These are phyloP conservation scores for Pseudogymnoascus sp. DNA, from an alignment of 2,329 filamentous ascomycete genomes.

Conservation along the genomic window DNA sequence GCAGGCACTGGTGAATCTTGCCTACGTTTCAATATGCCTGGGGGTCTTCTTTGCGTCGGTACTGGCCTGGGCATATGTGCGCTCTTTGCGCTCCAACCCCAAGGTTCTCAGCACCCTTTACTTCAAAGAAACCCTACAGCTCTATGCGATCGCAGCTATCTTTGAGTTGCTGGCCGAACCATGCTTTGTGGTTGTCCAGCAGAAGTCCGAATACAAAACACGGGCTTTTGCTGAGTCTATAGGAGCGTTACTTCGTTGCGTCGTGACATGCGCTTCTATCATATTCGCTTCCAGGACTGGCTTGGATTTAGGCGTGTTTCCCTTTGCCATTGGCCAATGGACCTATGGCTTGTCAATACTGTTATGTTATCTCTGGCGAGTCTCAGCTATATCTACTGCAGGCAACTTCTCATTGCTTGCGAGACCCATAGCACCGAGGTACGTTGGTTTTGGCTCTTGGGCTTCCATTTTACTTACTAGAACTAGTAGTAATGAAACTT, in stretches of 20 bases:
- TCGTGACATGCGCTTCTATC: slow-evolving; percentile 63
- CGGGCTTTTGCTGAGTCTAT: slow-evolving; percentile 76
- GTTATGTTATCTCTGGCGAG: slow-evolving; percentile 58
- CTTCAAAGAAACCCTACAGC: slow-evolving; percentile 44
- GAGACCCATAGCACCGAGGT: slow-evolving; percentile 31
- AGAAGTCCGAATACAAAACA: slow-evolving; percentile 68
- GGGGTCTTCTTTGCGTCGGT: slow-evolving; percentile 56
- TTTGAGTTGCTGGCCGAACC: slow-evolving; percentile 82
- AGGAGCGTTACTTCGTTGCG: slow-evolving; percentile 70
- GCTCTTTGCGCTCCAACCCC: slow-evolving; percentile 39
- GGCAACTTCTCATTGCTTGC: slow-evolving; percentile 64
- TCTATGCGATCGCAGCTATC: slow-evolving; percentile 50
- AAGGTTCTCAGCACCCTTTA: slow-evolving; percentile 50
- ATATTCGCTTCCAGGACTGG: slow-evolving; percentile 49
- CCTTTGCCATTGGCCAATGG: slow-evolving; percentile 82
- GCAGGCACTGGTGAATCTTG: slow-evolving; percentile 81
- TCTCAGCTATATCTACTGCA: slow-evolving; percentile 44
- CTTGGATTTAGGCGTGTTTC: slow-evolving; percentile 63
- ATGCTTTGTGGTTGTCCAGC: slow-evolving; percentile 79
- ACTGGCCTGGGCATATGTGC: slow-evolving; percentile 62
- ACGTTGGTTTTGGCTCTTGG: slow-evolving; percentile 5
- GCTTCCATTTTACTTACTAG: slow-evolving; percentile 9
- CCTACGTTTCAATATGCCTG: slow-evolving; percentile 67
- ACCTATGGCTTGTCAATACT: slow-evolving; percentile 64
- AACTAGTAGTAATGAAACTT: slow-evolving; percentile 17